Base-by-base conservation (phyloP, 176 grass and related monocot species). In the Carex pumila region DNA sequence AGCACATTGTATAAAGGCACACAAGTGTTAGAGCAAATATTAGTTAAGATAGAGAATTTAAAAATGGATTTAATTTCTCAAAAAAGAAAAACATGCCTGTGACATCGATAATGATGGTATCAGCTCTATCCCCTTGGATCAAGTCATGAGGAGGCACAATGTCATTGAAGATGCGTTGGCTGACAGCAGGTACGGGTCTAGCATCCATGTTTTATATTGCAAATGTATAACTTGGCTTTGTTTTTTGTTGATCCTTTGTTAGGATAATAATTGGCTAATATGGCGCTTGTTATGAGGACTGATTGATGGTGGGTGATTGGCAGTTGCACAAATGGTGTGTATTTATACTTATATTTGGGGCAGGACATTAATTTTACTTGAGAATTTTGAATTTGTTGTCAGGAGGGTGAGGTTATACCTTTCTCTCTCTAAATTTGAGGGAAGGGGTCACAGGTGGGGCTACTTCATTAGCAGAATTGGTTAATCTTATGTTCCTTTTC, bases 51-150 rank as follows among this genome's bases (percentile, higher is more conserved):
- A 39, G 43, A 71, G n/a, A 56, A 31, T 56, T 84, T 12, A 36
- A 56, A 73, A 56, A 30, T 2, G 0, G 13, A 47, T 37, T 14
- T 22, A 5, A 37, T 64, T 13, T 79, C 18, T 52, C 12, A 43
- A 19, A 66, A 79, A 79, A 71, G n/a, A 50, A 58, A 83, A 64
- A 85, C 87, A 82, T 82, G 29, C 62, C 85, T 80, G 86, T 25
- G 72, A 94, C 84, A 54, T 94, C 57, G 39, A 97, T 59, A 65
- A 83, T 18, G 85, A 97, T 65, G 45, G 58, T 89, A 80, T 94
- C 83, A 12, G 61, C 60, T 12, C 30, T 78, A 49, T 85, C 79
- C 52, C 80, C 86, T 31, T 60, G 61, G 6, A 72, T 47, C 55
- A 94, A 58, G 6, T 53, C 34, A 62, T 94, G 74, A 11, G 86